Conservation (phyloP, 2,329 filamentous ascomycete genomes). For the Alternaria alternata region DNA sequence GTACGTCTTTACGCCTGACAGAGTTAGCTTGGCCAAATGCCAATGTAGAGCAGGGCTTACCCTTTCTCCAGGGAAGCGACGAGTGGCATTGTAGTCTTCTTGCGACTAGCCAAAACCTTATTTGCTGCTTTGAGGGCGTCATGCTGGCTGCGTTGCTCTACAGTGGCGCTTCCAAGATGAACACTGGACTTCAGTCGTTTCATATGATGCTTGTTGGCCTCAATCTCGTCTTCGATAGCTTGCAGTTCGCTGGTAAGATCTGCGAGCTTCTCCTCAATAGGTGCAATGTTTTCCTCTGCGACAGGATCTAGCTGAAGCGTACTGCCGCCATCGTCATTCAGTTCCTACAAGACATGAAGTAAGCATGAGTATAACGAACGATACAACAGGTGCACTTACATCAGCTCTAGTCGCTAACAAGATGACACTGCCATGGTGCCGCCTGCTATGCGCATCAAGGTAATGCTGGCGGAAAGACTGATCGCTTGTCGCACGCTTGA, state of each 20-base stretch:
- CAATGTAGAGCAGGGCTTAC: neutral
- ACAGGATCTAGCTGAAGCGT: slow-evolving; percentile 4
- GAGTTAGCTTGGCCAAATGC: neutral
- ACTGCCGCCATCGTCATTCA: slow-evolving; percentile 12
- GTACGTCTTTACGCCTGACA: slow-evolving; percentile 6
- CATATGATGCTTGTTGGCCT: neutral
- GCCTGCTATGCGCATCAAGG: slow-evolving; percentile 23
- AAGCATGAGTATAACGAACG: neutral
- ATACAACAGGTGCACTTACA: neutral
- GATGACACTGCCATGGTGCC: slow-evolving; percentile 28
- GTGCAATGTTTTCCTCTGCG: slow-evolving; percentile 5
- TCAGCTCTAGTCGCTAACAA: slow-evolving; percentile 31
- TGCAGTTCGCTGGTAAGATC: neutral
- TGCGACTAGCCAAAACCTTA: slow-evolving; percentile 2
- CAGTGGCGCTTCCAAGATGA: neutral
- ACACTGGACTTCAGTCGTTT: neutral
- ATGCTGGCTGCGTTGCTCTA: neutral
- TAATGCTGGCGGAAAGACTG: slow-evolving; percentile 16
- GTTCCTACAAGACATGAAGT: slow-evolving; percentile 1
- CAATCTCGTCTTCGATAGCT: neutral
- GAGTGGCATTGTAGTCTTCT: neutral
- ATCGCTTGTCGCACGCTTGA: slow-evolving; percentile 22
- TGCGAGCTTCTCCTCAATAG: slow-evolving; percentile 2
- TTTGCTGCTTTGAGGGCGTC: neutral
- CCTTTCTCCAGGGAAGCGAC: neutral